phyloP scores from a whole-genome alignment of 805 yeast genomes.

The Teunomyces tritomae region DNA sequence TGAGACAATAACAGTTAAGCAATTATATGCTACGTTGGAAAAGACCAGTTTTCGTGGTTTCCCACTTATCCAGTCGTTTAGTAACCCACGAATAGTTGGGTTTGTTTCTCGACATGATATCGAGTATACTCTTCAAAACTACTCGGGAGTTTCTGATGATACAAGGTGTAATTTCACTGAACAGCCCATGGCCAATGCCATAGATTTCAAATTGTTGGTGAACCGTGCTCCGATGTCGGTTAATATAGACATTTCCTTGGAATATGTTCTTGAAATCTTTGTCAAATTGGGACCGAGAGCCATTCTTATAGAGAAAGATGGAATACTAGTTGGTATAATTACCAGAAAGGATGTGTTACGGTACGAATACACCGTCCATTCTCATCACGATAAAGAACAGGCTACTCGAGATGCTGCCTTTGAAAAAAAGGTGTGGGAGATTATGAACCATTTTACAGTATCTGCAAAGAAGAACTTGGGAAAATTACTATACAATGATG shows the following conservation, averaged over 20 bases:
- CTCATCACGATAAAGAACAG: conserved; percentile 11
- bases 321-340: conserved; percentile 66
- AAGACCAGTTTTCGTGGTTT: conserved; percentile 44
- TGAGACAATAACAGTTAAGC: conserved; percentile 25
- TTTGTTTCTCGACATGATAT: conserved; percentile 44
- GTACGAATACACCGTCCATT: conserved; percentile 47
- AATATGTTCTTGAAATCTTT: conserved; percentile 64
- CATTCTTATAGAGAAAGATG: conserved; percentile 62
- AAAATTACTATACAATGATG: conserved; percentile 29
- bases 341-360: conserved; percentile 81
- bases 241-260: conserved; percentile 51
- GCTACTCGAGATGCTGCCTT: conserved; percentile 12
- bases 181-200: neutral
- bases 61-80: conserved; percentile 49
- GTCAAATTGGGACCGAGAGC: conserved; percentile 77
- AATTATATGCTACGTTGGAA: conserved; percentile 30
- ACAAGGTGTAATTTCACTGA: conserved; percentile 17
- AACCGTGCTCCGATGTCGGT: conserved; percentile 64
- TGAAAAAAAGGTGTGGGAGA: conserved; percentile 38
- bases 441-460: conserved; percentile 20
- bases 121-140: conserved; percentile 22
- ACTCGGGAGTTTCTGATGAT: conserved; percentile 14
- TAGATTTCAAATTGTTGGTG: conserved; percentile 31
- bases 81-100: conserved; percentile 43
- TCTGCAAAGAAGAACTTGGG: conserved; percentile 25